Conservation (phyloP, 2,329 filamentous ascomycete genomes). For the Cladosporium sp. region DNA sequence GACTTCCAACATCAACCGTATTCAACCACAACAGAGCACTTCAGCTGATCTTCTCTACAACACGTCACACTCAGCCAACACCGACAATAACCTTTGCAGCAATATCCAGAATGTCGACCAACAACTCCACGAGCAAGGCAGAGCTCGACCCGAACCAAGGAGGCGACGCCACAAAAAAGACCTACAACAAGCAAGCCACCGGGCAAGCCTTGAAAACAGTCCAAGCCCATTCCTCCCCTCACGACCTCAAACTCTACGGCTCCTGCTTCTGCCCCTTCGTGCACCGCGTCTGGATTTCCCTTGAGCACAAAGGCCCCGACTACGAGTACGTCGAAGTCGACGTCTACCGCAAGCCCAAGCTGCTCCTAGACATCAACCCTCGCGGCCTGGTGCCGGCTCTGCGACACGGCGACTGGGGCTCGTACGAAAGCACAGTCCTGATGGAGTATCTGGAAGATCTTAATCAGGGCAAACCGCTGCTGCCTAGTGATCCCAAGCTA, state of each 20-base stretch:
- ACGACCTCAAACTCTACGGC: constrained; percentile 72
- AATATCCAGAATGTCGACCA: neutral
- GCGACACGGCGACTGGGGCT: constrained; percentile 74
- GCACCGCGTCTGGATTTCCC: constrained; percentile 82
- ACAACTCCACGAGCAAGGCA: constrained; percentile 13
- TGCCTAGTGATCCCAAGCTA: constrained; percentile 63
- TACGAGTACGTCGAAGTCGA: constrained; percentile 89
- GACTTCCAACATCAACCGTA: neutral
- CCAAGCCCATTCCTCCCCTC: constrained; percentile 65
- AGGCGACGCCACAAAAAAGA: constrained; percentile 55
- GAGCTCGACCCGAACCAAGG: constrained; percentile 43
- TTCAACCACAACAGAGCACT: neutral
- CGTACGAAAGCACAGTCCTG: constrained; percentile 75
- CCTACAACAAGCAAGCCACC: constrained; percentile 67
- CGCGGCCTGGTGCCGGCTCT: constrained; percentile 72
- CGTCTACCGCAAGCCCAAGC: constrained; percentile 68
- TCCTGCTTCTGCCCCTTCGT: constrained; percentile 86
- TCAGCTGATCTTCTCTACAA: no score
- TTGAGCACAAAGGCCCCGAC: constrained; percentile 71
- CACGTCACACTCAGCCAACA: no score
- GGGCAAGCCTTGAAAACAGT: constrained; percentile 66
- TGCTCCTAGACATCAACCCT: constrained; percentile 71
- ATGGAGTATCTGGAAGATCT: constrained; percentile 86
- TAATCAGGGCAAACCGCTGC: constrained; percentile 54
- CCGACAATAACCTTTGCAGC: neutral